Evolutionary conservation across 495 filamentous ascomycete genomes (phyloP).

Genomic region (Hypoxylon perforatum): DNA sequence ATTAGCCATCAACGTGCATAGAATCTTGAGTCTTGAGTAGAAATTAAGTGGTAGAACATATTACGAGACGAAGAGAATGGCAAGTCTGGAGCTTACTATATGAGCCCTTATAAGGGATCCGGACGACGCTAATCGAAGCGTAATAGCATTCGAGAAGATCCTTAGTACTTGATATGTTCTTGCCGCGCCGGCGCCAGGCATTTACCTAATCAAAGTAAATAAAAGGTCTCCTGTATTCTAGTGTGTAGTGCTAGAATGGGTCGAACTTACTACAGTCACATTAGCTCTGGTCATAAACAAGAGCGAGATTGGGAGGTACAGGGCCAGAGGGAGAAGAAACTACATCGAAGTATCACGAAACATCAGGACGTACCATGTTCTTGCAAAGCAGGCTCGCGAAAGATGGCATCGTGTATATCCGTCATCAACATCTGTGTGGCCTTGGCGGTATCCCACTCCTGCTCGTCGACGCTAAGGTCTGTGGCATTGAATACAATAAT

Average conservation of each 20-base stretch:
- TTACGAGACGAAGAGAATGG: too few relatives aligned
- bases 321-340: constrained; percentile 47
- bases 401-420: constrained; percentile 43
- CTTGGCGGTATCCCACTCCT: constrained; percentile 59
- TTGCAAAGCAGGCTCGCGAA: constrained; percentile 39
- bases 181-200: constrained; percentile 38
- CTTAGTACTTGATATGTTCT: constrained; percentile 50
- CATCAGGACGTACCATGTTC: constrained; percentile 46
- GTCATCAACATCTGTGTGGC: constrained; percentile 56
- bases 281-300: constrained; percentile 33
- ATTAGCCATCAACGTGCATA: constrained; percentile 14
- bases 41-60: neutral
- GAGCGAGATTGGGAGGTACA: neutral
- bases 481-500: constrained; percentile 66
- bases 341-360: too few relatives aligned
- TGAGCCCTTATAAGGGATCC: constrained; percentile 62
- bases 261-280: constrained; percentile 17
- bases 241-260: neutral
- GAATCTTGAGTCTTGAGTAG: too few relatives aligned
- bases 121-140: constrained; percentile 61
- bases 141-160: constrained; percentile 67
- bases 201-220: constrained; percentile 30
- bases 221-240: neutral
- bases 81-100: constrained; percentile 42
- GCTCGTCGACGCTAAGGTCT: constrained; percentile 57